These are phyloP conservation scores for Metschnikowia cerradonensis DNA, from an alignment of 805 yeast genomes.

Conservation along the genomic window DNA sequence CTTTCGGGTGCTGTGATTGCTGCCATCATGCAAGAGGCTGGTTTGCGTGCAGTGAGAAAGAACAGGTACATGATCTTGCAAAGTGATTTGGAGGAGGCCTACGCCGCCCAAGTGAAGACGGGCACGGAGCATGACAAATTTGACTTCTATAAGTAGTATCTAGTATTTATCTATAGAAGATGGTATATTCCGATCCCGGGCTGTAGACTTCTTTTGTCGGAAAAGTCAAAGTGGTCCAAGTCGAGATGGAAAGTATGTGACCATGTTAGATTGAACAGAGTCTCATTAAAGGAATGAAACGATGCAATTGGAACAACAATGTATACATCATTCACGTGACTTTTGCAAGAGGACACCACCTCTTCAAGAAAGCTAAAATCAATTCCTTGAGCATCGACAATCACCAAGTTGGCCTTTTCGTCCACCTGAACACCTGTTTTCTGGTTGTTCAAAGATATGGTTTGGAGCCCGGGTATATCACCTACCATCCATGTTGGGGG, in stretches of 20 bases:
- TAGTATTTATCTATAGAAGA: slow-evolving; percentile 15
- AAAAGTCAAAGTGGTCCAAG: slow-evolving; percentile 66
- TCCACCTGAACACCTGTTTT: slow-evolving; percentile 5
- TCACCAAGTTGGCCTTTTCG: slow-evolving; percentile 14
- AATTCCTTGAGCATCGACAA: slow-evolving; percentile 51
- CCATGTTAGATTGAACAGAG: slow-evolving; percentile 33
- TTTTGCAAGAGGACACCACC: slow-evolving; percentile 13
- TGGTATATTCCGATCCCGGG: slow-evolving; percentile 66
- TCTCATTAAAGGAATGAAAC: slow-evolving; percentile 35
- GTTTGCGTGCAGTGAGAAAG: slow-evolving; percentile 96
- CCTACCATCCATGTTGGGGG: slow-evolving; percentile 87
- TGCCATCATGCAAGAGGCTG: slow-evolving; percentile 99
- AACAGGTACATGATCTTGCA: slow-evolving; percentile 95
- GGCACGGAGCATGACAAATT: slow-evolving; percentile 95
- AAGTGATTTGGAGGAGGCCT: slow-evolving; percentile 96
- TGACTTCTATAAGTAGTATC: slow-evolving; percentile 80
- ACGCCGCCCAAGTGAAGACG: slow-evolving; percentile 92
- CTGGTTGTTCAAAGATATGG: slow-evolving; percentile 12
- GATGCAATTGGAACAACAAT: slow-evolving; percentile 43
- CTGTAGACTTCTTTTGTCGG: slow-evolving; percentile 41
- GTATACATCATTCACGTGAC: slow-evolving; percentile 12
- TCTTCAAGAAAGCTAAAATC: slow-evolving; percentile 22
- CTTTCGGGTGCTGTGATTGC: slow-evolving; percentile 96
- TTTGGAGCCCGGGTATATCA: slow-evolving; percentile 18
- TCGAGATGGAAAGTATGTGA: slow-evolving; percentile 52